Conservation (phyloP, 1,139 yeast species). For the Diutina catenulata region DNA sequence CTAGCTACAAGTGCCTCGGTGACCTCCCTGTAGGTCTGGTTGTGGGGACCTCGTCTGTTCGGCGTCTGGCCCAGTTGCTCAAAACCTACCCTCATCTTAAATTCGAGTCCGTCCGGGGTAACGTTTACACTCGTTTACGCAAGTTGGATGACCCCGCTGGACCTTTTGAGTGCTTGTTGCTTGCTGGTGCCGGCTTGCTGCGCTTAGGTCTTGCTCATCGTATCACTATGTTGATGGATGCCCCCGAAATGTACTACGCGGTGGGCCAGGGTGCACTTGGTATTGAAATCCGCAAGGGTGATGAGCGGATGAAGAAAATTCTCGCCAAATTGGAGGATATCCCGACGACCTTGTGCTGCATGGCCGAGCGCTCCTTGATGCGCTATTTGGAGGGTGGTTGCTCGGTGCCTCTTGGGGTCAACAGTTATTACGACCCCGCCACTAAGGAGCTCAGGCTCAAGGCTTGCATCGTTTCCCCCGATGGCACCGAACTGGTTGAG, state of each 20-base stretch:
- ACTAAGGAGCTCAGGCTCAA: slow-evolving; percentile 37
- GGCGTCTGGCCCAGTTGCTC: slow-evolving; percentile 66
- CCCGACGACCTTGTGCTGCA: slow-evolving; percentile 62
- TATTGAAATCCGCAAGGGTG: slow-evolving; percentile 70
- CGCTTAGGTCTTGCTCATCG: slow-evolving; percentile 62
- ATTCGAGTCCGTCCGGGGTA: slow-evolving; percentile 78
- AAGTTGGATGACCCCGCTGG: slow-evolving; percentile 63
- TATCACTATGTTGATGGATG: slow-evolving; percentile 56
- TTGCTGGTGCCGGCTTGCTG: slow-evolving; percentile 87
- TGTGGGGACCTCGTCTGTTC: slow-evolving; percentile 89
- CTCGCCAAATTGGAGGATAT: slow-evolving; percentile 55
- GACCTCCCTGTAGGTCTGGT: slow-evolving; percentile 80
- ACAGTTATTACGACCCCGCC: slow-evolving; percentile 39
- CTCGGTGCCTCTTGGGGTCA: slow-evolving; percentile 92
- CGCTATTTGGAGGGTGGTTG: slow-evolving; percentile 93
- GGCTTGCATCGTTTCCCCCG: slow-evolving; percentile 77
- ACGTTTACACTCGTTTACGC: slow-evolving; percentile 65
- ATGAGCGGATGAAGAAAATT: slow-evolving; percentile 43
- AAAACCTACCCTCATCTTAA: slow-evolving; percentile 29
- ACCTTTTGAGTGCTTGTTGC: slow-evolving; percentile 61
- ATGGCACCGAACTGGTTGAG: slow-evolving; percentile 63
- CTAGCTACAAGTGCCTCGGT: slow-evolving; percentile 47
- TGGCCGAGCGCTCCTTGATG: slow-evolving; percentile 86
- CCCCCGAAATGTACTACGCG: slow-evolving; percentile 89
- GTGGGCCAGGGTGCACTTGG: slow-evolving; percentile 98